Evolutionary conservation across 345 rosid genomes (phyloP).

Genomic region (Citrus cavaleriei): DNA sequence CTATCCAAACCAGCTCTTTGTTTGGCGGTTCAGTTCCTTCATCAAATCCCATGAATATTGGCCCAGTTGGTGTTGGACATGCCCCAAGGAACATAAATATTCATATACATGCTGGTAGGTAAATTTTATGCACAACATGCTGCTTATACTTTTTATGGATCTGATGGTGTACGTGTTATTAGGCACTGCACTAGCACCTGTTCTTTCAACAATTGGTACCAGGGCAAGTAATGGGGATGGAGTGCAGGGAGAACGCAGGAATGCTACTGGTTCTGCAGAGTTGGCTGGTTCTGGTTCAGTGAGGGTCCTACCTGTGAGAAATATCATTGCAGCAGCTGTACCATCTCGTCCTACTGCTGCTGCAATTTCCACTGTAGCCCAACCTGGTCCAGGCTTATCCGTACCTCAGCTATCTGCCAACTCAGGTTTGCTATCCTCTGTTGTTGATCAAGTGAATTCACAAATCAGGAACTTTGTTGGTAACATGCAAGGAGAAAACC

Average conservation of each 20-base stretch:
- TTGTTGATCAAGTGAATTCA: conserved; percentile 43
- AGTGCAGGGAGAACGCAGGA: conserved; percentile 47
- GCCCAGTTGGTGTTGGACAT: conserved; percentile 64
- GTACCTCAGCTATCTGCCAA: conserved; percentile 30
- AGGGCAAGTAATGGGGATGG: conserved; percentile 48
- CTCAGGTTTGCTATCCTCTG: conserved; percentile 33
- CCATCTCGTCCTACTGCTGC: conserved; percentile 42
- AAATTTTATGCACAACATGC: conserved; percentile 6
- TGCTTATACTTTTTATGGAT: not conserved
- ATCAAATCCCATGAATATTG: conserved; percentile 38
- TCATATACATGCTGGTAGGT: conserved; percentile 93
- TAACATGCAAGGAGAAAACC: conserved; percentile 50
- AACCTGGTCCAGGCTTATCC: conserved; percentile 32
- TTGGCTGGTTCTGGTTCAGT: conserved; percentile 32
- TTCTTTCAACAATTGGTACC: conserved; percentile 47
- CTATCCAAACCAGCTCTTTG: conserved; percentile 72
- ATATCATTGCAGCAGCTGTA: conserved; percentile 39
- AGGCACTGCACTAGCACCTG: conserved; percentile 59
- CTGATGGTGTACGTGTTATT: conserved; percentile 15
- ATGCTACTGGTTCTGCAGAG: conserved; percentile 26
- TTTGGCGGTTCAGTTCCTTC: conserved; percentile 55
- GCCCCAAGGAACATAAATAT: conserved; percentile 78
- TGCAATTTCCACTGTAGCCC: conserved; percentile 25
- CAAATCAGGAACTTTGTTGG: conserved; percentile 40
- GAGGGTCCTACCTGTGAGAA: conserved; percentile 40